Percentiles rank a stretch among this genome's conserved stretches.
phyloP scores from a whole-genome alignment of 805 yeast species.

The Debaryomyces tyrocola region DNA sequence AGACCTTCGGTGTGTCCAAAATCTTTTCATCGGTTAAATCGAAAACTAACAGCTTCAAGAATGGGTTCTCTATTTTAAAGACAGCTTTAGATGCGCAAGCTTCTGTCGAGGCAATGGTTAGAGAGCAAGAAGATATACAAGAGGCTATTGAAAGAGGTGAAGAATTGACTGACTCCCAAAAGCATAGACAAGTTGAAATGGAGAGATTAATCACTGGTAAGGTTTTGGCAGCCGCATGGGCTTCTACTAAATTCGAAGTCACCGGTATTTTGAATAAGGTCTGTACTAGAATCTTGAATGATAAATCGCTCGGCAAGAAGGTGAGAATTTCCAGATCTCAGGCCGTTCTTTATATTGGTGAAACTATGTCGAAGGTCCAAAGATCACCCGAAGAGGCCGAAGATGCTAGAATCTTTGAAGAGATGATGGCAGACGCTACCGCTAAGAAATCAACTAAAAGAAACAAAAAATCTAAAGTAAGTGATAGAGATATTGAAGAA shows the following conservation, averaged over 20 bases:
- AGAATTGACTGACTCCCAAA: constrained; percentile 37
- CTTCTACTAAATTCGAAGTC: constrained; percentile 85
- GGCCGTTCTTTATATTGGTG: constrained; percentile 73
- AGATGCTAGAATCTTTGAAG: constrained; percentile 89
- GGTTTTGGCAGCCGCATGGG: constrained; percentile 93
- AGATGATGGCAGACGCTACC: constrained; percentile 82
- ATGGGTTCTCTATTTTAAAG: constrained; percentile 77
- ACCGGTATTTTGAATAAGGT: constrained; percentile 82
- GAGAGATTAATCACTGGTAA: constrained; percentile 86
- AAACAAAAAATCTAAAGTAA: constrained; percentile 11
- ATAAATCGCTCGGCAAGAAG: constrained; percentile 57
- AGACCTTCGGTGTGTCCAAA: constrained; percentile 84
- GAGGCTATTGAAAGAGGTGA: constrained; percentile 25
- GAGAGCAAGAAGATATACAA: constrained; percentile 57
- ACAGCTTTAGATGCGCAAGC: constrained; percentile 87
- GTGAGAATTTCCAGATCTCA: constrained; percentile 76
- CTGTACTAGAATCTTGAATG: constrained; percentile 49
- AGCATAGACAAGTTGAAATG: constrained; percentile 55
- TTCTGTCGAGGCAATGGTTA: constrained; percentile 65
- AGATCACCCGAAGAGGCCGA: constrained; percentile 89
- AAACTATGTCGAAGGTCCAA: constrained; percentile 60
- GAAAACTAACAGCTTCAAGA: constrained; percentile 79
- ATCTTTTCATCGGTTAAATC: constrained; percentile 79
- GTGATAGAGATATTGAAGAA: constrained; percentile 21
- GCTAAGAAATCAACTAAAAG: constrained; percentile 43